Conservation (phyloP, 768 basidiomycete species). For the Fomitopsis serialis region DNA sequence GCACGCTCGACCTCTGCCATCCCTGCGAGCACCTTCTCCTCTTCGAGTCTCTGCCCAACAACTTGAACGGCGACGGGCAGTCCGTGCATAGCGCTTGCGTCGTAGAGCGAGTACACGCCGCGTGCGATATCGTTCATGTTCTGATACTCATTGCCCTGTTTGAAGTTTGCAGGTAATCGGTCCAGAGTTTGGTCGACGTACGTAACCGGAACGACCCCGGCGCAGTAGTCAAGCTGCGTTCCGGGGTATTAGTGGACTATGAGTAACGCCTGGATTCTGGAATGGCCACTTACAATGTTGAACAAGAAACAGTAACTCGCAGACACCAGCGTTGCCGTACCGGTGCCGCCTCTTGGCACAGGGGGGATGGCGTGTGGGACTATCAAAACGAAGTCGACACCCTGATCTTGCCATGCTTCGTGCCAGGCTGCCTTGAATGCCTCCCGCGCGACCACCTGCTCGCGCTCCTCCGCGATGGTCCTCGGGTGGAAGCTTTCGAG, state of each 20-base stretch:
- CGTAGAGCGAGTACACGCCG: constrained; percentile 37
- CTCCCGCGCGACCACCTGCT: constrained; percentile 19
- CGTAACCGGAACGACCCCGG: constrained; percentile 41
- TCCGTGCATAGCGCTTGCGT: constrained; percentile 36
- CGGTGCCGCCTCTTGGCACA: constrained; percentile 27
- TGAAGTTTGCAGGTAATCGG: constrained; percentile 17
- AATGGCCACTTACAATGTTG: constrained; percentile 33
- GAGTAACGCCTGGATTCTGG: background rate
- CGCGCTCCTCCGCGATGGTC: constrained; percentile 18
- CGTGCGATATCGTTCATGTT: constrained; percentile 34
- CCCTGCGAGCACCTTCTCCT: constrained; percentile 43
- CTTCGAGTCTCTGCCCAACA: constrained; percentile 37
- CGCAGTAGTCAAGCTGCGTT: constrained; percentile 37
- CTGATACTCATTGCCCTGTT: constrained; percentile 15
- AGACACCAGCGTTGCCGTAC: constrained; percentile 27
- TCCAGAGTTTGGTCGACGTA: constrained; percentile 32
- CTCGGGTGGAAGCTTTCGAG: constrained; percentile 15
- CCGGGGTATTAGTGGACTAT: background rate
- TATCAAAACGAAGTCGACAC: constrained; percentile 34
- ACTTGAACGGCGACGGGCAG: constrained; percentile 42
- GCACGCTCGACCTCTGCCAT: constrained; percentile 35
- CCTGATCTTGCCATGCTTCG: constrained; percentile 16
- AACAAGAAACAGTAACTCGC: constrained; percentile 33
- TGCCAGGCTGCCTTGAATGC: constrained; percentile 21
- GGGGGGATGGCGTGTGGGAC: constrained; percentile 35